Percentiles rank a stretch among this genome's conserved stretches.
These are phyloP conservation scores for Trypanosoma lewisi DNA, from an alignment of 208 protist species.

Conservation along the genomic window DNA sequence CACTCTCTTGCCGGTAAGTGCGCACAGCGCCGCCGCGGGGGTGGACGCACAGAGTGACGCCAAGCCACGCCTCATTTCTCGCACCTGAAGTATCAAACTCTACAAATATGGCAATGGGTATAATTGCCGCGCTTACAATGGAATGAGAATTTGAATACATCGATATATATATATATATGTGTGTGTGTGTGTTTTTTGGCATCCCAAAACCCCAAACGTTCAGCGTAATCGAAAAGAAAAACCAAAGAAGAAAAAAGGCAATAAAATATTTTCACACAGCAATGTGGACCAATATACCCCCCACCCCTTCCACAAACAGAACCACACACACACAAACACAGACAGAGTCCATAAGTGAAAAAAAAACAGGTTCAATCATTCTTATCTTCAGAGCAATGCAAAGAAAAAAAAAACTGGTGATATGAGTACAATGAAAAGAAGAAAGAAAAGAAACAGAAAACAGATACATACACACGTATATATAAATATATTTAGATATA, in stretches of 20 bases:
- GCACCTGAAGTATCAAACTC: background rate
- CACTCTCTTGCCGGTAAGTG: conserved; percentile 24
- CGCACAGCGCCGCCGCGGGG: conserved; percentile 11
- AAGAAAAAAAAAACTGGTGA: conserved; percentile 6
- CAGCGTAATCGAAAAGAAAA: background rate
- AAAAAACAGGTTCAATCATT: background rate
- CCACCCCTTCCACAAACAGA: too few species aligned
- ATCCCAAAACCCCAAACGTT: too few species aligned
- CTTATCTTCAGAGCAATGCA: background rate
- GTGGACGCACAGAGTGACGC: background rate
- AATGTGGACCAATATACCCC: background rate
- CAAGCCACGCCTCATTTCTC: conserved; percentile 17
- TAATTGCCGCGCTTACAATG: too few species aligned
- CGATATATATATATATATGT: too few species aligned
- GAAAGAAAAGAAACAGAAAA: background rate
- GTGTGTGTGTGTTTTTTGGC: background rate
- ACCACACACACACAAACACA: background rate
- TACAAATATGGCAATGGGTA: background rate
- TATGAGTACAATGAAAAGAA: background rate
- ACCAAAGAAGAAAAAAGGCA: conserved; percentile 7
- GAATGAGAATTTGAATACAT: too few species aligned
- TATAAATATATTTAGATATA: too few species aligned
- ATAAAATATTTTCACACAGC: background rate
- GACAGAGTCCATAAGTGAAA: background rate
- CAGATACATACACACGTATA: background rate